A percentile compares a stretch with the other conserved stretches of the same genome.
Conservation (phyloP, 2,329 filamentous ascomycete species). For the Trichoderma hamatum region DNA sequence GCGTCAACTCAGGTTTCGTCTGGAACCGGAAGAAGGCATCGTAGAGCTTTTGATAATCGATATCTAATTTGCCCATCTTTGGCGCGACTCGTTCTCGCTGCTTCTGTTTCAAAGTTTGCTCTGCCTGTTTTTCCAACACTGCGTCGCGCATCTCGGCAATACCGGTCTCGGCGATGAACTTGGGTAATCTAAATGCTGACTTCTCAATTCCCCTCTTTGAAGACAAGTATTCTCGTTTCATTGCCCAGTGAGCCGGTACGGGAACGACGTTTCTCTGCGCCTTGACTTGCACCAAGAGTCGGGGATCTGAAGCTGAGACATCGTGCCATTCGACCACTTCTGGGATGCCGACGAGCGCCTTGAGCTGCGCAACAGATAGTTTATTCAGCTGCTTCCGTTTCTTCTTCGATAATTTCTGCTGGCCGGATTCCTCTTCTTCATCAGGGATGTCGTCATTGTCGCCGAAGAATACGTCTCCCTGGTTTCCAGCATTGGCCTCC, state of each 20-base stretch:
- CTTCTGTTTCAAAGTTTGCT: conserved; percentile 90
- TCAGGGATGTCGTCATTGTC: conserved; percentile 86
- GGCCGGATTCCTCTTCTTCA: conserved; percentile 71
- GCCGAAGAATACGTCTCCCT: conserved; percentile 81
- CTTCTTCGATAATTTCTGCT: conserved; percentile 85
- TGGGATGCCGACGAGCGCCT: conserved; percentile 85
- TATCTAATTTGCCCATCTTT: conserved; percentile 96
- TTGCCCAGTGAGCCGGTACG: conserved; percentile 89
- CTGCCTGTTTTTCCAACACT: conserved; percentile 91
- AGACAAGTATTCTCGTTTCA: conserved; percentile 96
- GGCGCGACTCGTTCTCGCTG: conserved; percentile 91
- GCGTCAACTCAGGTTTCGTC: conserved; percentile 89
- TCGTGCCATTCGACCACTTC: conserved; percentile 99
- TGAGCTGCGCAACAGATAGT: conserved; percentile 91
- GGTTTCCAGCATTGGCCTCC: conserved; percentile 70
- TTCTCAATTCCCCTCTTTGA: conserved; percentile 98
- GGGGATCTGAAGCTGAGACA: conserved; percentile 85
- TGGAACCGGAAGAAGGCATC: conserved; percentile 98
- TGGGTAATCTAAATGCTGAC: conserved; percentile 85
- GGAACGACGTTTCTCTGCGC: conserved; percentile 93
- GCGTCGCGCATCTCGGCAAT: conserved; percentile 98
- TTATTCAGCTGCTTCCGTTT: conserved; percentile 90
- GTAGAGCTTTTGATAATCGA: conserved; percentile 97
- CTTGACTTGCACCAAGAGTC: conserved; percentile 90
- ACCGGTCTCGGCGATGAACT: conserved; percentile 96